A percentile compares a stretch with the other conserved stretches of the same genome.
Evolutionary conservation across 106 monocot species (phyloP).

Genomic region (Acorus gramineus): DNA sequence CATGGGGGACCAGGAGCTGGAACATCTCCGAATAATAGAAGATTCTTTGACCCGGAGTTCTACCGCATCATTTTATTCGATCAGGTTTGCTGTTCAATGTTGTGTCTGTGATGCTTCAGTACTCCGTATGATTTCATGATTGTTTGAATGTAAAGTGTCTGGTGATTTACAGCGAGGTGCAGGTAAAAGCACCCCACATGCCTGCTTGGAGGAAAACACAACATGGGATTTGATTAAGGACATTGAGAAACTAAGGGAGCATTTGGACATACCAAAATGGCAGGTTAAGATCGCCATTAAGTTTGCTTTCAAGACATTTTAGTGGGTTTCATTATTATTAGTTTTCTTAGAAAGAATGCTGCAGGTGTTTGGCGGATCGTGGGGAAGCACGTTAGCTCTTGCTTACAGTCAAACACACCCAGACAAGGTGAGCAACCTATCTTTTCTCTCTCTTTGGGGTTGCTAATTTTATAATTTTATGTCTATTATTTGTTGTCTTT

Average conservation of each 20-base stretch:
- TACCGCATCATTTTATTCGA: conserved; percentile 94
- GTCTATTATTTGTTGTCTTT: too few species aligned
- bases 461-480: neutral
- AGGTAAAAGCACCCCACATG: conserved; percentile 95
- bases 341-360: conserved; percentile 1
- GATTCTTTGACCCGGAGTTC: conserved; percentile 90
- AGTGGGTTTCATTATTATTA: neutral
- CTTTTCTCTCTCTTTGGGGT: neutral
- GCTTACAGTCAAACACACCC: conserved; percentile 85
- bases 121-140: neutral
- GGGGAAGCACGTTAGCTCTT: conserved; percentile 97
- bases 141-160: neutral
- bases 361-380: conserved; percentile 98
- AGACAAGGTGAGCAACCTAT: conserved; percentile 50
- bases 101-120: neutral
- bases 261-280: conserved; percentile 92
- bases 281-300: conserved; percentile 32
- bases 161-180: conserved; percentile 68
- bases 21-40: conserved; percentile 68
- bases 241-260: conserved; percentile 82
- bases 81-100: conserved; percentile 41
- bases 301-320: neutral
- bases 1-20: conserved; percentile 99
- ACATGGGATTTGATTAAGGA: conserved; percentile 96
- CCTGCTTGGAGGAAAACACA: conserved; percentile 94